Base-by-base conservation (phyloP, 257 asterid species). In the Oldenlandia corymbosa region DNA sequence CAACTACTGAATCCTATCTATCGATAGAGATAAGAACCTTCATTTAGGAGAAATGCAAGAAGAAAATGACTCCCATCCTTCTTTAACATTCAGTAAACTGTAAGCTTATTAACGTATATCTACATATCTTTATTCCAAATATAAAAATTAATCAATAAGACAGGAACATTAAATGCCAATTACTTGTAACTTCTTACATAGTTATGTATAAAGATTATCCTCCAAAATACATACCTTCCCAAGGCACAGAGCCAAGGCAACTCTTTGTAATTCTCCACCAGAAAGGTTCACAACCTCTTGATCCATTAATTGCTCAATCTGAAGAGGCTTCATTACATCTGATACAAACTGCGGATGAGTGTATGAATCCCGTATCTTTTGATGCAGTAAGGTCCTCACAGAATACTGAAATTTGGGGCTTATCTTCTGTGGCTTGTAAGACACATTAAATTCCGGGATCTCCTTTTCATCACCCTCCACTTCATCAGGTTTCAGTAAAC, bases 251-350 rank as follows among this genome's bases (percentile, higher is more conserved):
- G 91, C 72, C 46, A 93, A 78, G 61, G 97, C 97, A 67, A 93
- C 99, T 79, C 99, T 81, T 75, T 93, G 99, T 68, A 93, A 80
- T 79, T 93, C 99, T 82, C 99, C 99, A 81, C 99, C 99, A 64
- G 99, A 93, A 67, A 93, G 97, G 66, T 90, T 93, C 71, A 82
- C 87, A 66, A 93, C 97, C 60, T 85, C 92, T 76, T 90, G 99
- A 81, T 93, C 97, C 97, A 93, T 90, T 52, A 93, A 81, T 81
- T 90, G 95, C 79, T 93, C 99, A 71, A 93, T 93, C 70, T 85
- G 88, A 68, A 93, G 96, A 76, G 99, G 99, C 75, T 87, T 90
- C 96, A 93, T 90, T 60, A 93, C 99, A 79, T 93, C 99, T 23
- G 97, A 85, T 5, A 79, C 75, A 71, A 93, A 93, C 86, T 93